phyloP scores from a whole-genome alignment of 2,329 filamentous ascomycete genomes.

The Diplocarpon rosae region DNA sequence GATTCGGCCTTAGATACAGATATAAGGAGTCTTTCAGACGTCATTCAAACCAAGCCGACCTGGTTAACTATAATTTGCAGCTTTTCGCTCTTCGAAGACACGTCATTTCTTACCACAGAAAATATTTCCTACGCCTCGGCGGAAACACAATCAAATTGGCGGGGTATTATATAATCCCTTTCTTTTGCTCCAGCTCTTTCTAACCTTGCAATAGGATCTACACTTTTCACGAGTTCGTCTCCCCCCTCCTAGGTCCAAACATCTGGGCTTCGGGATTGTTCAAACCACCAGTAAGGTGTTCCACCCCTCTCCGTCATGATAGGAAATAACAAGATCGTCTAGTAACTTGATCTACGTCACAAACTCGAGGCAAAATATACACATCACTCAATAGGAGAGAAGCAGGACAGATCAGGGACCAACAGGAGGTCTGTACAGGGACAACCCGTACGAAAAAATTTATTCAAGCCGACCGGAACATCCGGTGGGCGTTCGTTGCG shows the following conservation, averaged over 20 bases:
- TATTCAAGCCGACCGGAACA: conserved; percentile 39
- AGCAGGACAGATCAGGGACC: conserved; percentile 12
- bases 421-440: conserved; percentile 25
- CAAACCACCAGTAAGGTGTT: conserved; percentile 57
- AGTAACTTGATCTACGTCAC: conserved; percentile 51
- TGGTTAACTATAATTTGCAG: background rate
- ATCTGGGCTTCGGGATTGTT: conserved; percentile 93
- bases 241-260: conserved; percentile 85
- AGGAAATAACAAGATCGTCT: background rate
- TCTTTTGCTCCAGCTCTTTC: background rate
- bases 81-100: too few relatives aligned
- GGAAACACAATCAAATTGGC: conserved; percentile 74
- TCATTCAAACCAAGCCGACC: background rate
- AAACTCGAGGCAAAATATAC: conserved; percentile 4
- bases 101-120: too few relatives aligned
- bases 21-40: background rate
- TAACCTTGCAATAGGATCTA: conserved; percentile 41
- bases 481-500: conserved; percentile 43
- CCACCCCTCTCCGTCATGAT: too few relatives aligned
- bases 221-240: conserved; percentile 58
- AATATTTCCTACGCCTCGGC: background rate
- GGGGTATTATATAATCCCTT: conserved; percentile 38
- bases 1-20: conserved; percentile 8
- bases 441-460: conserved; percentile 28
- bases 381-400: conserved; percentile 9